These are phyloP conservation scores for Plasmopara muralis DNA, from an alignment of 352 stramenopile species.

Conservation along the genomic window DNA sequence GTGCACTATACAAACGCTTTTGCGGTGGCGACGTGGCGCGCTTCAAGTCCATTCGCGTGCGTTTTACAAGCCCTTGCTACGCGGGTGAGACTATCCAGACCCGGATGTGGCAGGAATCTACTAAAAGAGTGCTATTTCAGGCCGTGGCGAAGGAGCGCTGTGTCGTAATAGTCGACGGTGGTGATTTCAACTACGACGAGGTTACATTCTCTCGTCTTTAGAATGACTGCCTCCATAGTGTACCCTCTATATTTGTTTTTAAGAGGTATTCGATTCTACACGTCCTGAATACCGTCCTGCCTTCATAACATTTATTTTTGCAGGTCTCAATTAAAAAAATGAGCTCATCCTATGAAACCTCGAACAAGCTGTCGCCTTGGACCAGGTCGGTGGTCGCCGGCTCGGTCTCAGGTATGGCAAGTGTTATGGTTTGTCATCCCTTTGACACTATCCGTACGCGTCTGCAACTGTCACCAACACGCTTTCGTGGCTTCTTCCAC, in stretches of 20 bases:
- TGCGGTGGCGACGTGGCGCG: constrained; percentile 52
- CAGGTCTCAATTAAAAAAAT: constrained; percentile 7
- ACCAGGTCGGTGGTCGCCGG: constrained; percentile 67
- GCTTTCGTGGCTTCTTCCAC: constrained; percentile 56
- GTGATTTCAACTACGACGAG: constrained; percentile 57
- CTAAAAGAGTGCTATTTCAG: constrained; percentile 61
- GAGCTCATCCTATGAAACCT: constrained; percentile 12
- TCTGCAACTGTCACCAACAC: constrained; percentile 63
- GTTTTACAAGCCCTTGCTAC: constrained; percentile 82
- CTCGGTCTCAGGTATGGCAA: constrained; percentile 78
- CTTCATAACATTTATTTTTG: neutral
- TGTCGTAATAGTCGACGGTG: constrained; percentile 69
- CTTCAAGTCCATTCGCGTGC: constrained; percentile 84
- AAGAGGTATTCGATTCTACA: no score
- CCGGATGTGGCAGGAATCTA: constrained; percentile 63
- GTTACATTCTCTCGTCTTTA: constrained; percentile 23
- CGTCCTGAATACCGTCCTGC: no score
- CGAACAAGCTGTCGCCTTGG: constrained; percentile 37
- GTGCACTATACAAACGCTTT: constrained; percentile 75
- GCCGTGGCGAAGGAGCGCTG: constrained; percentile 67
- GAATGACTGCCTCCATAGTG: no score
- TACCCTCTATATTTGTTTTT: no score
- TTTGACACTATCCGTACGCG: constrained; percentile 84
- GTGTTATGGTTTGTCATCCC: constrained; percentile 74
- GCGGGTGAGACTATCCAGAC: constrained; percentile 86